Conservation (phyloP, 2,329 filamentous ascomycete genomes). For the Colletotrichum costaricense region DNA sequence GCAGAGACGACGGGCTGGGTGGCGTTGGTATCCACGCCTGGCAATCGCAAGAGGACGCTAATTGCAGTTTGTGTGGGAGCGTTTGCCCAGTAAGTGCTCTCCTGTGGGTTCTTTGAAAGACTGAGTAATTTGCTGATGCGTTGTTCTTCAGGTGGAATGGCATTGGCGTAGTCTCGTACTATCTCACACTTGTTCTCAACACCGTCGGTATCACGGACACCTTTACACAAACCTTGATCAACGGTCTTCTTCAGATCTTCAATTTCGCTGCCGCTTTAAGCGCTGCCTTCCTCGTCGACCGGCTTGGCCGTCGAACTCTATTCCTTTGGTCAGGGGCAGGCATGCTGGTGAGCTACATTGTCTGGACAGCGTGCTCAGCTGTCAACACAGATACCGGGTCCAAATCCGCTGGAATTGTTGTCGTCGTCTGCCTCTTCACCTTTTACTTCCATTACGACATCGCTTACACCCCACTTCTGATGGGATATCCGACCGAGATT, state of each 20-base stretch:
- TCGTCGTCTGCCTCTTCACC: slow-evolving; percentile 59
- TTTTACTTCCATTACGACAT: slow-evolving; percentile 55
- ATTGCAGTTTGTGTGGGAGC: slow-evolving; percentile 21
- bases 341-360: slow-evolving; percentile 45
- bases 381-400: slow-evolving; percentile 40
- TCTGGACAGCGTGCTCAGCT: slow-evolving; percentile 51
- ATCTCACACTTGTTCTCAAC: slow-evolving; percentile 42
- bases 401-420: slow-evolving; percentile 47
- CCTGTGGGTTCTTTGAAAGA: too few relatives aligned
- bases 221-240: slow-evolving; percentile 51
- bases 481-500: slow-evolving; percentile 49
- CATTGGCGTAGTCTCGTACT: slow-evolving; percentile 48
- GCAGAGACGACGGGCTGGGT: slow-evolving; percentile 32
- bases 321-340: slow-evolving; percentile 46
- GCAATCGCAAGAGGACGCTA: slow-evolving; percentile 32
- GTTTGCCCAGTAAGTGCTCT: slow-evolving; percentile 38
- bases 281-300: slow-evolving; percentile 51
- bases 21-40: slow-evolving; percentile 33
- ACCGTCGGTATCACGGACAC: slow-evolving; percentile 48
- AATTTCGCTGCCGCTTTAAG: slow-evolving; percentile 47
- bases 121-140: background rate
- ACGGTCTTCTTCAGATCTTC: slow-evolving; percentile 44
- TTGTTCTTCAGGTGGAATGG: slow-evolving; percentile 40
- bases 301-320: slow-evolving; percentile 50
- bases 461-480: slow-evolving; percentile 56